Conservation (phyloP, 108 stramenopile species). For the Pseudonitzschia delicatissima region DNA sequence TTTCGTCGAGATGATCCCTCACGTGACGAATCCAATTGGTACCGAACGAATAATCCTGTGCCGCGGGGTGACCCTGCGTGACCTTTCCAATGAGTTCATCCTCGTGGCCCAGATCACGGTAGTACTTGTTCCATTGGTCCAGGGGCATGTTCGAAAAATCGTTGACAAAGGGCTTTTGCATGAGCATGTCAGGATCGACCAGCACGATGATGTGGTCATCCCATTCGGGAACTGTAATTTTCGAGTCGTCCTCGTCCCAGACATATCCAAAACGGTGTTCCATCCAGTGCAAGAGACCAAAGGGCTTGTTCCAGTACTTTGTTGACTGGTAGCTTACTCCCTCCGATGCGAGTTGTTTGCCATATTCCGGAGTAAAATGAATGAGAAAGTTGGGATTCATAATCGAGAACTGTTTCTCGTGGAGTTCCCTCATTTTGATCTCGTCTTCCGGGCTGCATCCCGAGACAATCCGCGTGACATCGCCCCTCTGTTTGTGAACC, state of each 20-base stretch:
- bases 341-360: slow-evolving; percentile 6
- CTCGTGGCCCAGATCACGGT: neutral
- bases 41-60: slow-evolving; percentile 81
- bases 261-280: slow-evolving; percentile 26
- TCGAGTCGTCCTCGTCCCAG: neutral
- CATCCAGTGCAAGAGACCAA: slow-evolving; percentile 79
- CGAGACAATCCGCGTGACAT: slow-evolving; percentile 78
- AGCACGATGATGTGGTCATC: slow-evolving; percentile 61
- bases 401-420: slow-evolving; percentile 26
- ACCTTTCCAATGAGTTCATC: slow-evolving; percentile 35
- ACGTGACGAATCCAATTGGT: slow-evolving; percentile 47
- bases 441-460: slow-evolving; percentile 56
- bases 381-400: slow-evolving; percentile 49
- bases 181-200: slow-evolving; percentile 94
- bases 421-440: slow-evolving; percentile 29
- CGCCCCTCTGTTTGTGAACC: slow-evolving; percentile 64
- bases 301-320: slow-evolving; percentile 93
- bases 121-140: slow-evolving; percentile 8
- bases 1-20: neutral
- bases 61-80: slow-evolving; percentile 65
- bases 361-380: slow-evolving; percentile 71
- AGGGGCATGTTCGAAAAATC: slow-evolving; percentile 41
- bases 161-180: slow-evolving; percentile 69
- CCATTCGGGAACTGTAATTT: slow-evolving; percentile 14
- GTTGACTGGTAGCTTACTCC: slow-evolving; percentile 2